Conservation (phyloP, 805 yeast species). For the Schizosaccharomyces osmophilus region DNA sequence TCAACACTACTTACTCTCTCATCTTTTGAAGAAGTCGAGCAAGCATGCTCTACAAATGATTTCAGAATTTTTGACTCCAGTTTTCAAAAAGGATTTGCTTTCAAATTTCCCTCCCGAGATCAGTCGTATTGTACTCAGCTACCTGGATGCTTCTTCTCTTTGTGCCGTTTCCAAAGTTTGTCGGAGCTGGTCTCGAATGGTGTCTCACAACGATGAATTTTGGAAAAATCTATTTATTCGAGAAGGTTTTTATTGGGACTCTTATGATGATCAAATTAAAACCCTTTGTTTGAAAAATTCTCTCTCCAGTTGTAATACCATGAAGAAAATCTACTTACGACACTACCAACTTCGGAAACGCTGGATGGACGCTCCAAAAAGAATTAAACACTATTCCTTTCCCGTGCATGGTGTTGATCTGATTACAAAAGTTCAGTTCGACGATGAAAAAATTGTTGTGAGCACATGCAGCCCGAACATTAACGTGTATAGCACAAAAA, state of each 20-base stretch:
- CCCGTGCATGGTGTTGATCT: slow-evolving; percentile 35
- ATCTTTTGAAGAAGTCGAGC: slow-evolving; percentile 32
- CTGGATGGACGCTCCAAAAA: slow-evolving; percentile 57
- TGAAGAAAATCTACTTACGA: slow-evolving; percentile 12
- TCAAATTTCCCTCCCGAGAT: slow-evolving; percentile 53
- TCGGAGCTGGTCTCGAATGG: slow-evolving; percentile 40
- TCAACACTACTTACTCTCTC: slow-evolving; percentile 27
- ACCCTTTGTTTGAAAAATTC: not conserved
- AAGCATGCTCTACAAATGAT: slow-evolving; percentile 39
- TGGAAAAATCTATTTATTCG: slow-evolving; percentile 45
- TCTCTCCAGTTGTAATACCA: not conserved
- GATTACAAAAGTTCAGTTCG: slow-evolving; percentile 84
- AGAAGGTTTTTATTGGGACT: slow-evolving; percentile 32
- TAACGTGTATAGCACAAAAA: slow-evolving; percentile 51
- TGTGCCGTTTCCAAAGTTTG: slow-evolving; percentile 40
- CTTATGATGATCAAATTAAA: not conserved
- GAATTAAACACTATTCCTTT: slow-evolving; percentile 42
- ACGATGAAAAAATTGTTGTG: slow-evolving; percentile 69
- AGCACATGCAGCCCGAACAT: slow-evolving; percentile 77
- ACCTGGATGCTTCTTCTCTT: slow-evolving; percentile 40
- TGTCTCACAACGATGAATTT: slow-evolving; percentile 31
- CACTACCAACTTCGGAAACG: slow-evolving; percentile 32
- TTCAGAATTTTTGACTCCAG: slow-evolving; percentile 24
- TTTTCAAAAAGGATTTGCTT: slow-evolving; percentile 51
- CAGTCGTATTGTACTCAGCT: slow-evolving; percentile 34